phyloP scores from a whole-genome alignment of 768 basidiomycete species.

The Exidia glandulosa region DNA sequence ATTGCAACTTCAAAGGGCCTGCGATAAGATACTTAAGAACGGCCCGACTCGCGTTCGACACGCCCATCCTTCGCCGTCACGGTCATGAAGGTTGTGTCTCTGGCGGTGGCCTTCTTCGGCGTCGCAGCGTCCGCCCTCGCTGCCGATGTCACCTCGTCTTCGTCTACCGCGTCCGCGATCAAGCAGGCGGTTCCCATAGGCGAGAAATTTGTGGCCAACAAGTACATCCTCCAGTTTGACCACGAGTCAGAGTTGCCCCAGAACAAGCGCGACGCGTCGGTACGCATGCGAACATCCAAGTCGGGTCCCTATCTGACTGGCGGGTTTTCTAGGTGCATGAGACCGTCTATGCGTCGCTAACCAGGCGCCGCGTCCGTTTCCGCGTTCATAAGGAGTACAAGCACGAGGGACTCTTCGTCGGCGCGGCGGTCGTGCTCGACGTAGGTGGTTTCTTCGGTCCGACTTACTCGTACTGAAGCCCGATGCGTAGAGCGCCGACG shows the following conservation, averaged over 20 bases:
- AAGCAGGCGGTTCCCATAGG: no score
- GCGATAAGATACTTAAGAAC: no score
- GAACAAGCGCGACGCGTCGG: background rate
- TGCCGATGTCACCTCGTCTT: no score
- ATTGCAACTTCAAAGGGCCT: no score
- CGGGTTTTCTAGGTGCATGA: background rate
- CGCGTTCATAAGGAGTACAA: conserved; percentile 29
- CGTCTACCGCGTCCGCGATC: no score
- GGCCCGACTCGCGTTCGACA: no score
- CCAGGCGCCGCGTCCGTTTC: conserved; percentile 12
- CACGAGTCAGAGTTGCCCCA: background rate
- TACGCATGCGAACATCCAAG: background rate
- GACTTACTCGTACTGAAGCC: background rate
- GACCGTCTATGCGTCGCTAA: conserved; percentile 21
- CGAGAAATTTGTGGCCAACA: background rate
- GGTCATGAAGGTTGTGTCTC: no score
- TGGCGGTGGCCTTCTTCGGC: no score
- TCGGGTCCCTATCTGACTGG: background rate
- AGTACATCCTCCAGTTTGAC: background rate
- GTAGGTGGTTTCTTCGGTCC: conserved; percentile 18
- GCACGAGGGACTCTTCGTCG: conserved; percentile 42
- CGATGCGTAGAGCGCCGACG: background rate
- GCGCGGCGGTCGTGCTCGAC: conserved; percentile 40
- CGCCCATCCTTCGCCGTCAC: no score
- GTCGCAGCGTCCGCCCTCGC: no score